Percentiles rank a stretch among this genome's conserved stretches.
These are phyloP conservation scores for Aspergillus tanneri DNA, from an alignment of 2,329 filamentous ascomycete species.

Conservation along the genomic window DNA sequence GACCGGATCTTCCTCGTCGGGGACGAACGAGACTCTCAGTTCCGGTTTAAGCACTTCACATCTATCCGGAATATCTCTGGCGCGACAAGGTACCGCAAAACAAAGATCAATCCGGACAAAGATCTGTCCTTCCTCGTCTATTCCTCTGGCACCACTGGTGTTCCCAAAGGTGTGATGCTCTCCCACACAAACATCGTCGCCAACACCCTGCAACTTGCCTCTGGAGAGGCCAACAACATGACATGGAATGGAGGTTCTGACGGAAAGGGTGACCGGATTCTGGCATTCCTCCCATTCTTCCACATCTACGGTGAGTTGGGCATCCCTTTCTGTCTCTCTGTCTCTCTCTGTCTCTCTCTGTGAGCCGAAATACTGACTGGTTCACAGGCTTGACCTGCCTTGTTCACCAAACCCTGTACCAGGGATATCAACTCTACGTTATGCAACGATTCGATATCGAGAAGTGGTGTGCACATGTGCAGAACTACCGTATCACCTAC, in stretches of 20 bases:
- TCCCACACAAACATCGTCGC: slow-evolving; percentile 79
- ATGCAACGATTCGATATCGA: slow-evolving; percentile 81
- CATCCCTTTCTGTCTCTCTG: too few species aligned
- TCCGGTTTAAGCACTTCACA: slow-evolving; percentile 68
- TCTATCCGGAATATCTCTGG: slow-evolving; percentile 65
- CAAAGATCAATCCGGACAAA: slow-evolving; percentile 64
- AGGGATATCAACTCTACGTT: slow-evolving; percentile 66
- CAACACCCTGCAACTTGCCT: slow-evolving; percentile 61
- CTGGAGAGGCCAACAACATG: slow-evolving; percentile 57
- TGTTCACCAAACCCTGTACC: slow-evolving; percentile 66
- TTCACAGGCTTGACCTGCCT: slow-evolving; percentile 65
- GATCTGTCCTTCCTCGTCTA: slow-evolving; percentile 86
- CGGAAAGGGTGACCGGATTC: slow-evolving; percentile 66
- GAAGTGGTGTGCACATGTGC: slow-evolving; percentile 72
- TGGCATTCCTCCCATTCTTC: slow-evolving; percentile 85
- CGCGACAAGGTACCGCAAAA: slow-evolving; percentile 57
- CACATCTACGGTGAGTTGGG: slow-evolving; percentile 73
- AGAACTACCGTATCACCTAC: slow-evolving; percentile 73
- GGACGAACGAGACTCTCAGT: slow-evolving; percentile 55
- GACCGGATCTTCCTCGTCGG: slow-evolving; percentile 76
- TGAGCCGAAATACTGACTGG: too few species aligned
- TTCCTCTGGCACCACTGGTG: slow-evolving; percentile 83
- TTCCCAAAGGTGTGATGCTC: slow-evolving; percentile 88
- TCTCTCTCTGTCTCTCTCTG: too few species aligned
- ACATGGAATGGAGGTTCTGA: slow-evolving; percentile 58